phyloP scores from a whole-genome alignment of 192 early-diverging fungal species.

The Obelidium mucronatum region DNA sequence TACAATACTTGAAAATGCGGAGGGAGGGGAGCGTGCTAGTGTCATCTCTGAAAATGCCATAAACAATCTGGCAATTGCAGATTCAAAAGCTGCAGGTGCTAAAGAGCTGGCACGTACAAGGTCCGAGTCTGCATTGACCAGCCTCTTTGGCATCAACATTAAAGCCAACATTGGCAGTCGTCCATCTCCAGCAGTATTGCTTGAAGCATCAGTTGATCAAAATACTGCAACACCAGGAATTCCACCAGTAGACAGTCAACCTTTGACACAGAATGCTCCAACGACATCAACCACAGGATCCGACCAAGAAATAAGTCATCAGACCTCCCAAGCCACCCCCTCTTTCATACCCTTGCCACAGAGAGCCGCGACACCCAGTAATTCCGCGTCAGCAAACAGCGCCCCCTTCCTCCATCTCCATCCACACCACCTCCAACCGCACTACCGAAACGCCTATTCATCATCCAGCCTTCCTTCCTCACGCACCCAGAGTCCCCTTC shows the following conservation, averaged over 20 bases:
- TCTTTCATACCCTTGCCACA: not conserved
- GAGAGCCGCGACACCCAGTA: not conserved
- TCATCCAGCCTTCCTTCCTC: too few relatives aligned
- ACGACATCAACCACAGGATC: not conserved
- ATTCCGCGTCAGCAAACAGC: not conserved
- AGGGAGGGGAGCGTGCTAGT: not conserved
- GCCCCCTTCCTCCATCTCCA: too few relatives aligned
- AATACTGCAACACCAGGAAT: not conserved
- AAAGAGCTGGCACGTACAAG: not conserved
- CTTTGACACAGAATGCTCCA: not conserved
- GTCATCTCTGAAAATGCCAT: not conserved
- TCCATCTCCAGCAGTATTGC: too few relatives aligned
- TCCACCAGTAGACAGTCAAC: not conserved
- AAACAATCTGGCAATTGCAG: not conserved
- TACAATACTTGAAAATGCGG: not conserved
- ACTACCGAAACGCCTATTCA: too few relatives aligned
- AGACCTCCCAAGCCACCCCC: not conserved
- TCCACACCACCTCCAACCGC: not conserved
- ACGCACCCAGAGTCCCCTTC: not conserved
- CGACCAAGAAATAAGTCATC: not conserved
- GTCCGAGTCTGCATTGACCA: constrained; percentile 1
- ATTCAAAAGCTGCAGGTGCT: too few relatives aligned
- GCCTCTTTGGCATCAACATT: constrained; percentile 10
- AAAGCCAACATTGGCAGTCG: not conserved
- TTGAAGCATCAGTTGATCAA: not conserved